Evolutionary conservation across 495 filamentous ascomycete genomes (phyloP).

Genomic region (Hypoxylon fuscum): DNA sequence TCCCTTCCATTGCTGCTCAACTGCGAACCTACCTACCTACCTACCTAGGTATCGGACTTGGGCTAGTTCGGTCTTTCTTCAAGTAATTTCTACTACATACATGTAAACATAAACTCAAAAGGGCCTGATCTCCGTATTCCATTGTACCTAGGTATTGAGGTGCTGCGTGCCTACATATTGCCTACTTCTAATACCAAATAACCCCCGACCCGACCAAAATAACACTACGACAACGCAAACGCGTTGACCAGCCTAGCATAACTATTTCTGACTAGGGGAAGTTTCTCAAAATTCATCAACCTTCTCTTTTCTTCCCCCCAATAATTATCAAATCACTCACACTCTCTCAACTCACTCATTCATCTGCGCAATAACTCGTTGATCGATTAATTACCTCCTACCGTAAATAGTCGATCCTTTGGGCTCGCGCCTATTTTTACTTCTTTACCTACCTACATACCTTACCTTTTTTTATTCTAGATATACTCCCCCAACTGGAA

Average conservation of each 20-base stretch:
- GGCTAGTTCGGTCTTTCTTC: background rate
- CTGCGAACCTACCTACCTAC: too few relatives aligned
- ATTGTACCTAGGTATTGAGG: background rate
- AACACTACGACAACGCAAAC: slow-evolving; percentile 24
- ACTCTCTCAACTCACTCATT: slow-evolving; percentile 1
- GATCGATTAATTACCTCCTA: slow-evolving; percentile 13
- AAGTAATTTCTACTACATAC: background rate
- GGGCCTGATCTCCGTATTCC: background rate
- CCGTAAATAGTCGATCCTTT: slow-evolving; percentile 4
- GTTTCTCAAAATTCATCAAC: slow-evolving; percentile 4
- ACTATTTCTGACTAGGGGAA: slow-evolving; percentile 15
- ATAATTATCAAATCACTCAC: background rate
- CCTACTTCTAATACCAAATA: background rate
- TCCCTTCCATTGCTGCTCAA: too few relatives aligned
- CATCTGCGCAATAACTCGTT: slow-evolving; percentile 11
- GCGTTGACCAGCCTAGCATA: slow-evolving; percentile 33
- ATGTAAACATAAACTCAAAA: background rate
- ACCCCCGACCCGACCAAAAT: slow-evolving; percentile 9
- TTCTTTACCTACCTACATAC: too few relatives aligned
- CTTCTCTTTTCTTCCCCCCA: slow-evolving; percentile 2
- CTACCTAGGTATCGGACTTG: background rate
- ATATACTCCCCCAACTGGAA: too few relatives aligned
- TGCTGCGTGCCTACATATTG: background rate
- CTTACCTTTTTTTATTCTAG: too few relatives aligned
- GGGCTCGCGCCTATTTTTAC: slow-evolving; percentile 14